Evolutionary conservation across 306 rosid genomes (phyloP).

Genomic region (Cicer chorassanicum): DNA sequence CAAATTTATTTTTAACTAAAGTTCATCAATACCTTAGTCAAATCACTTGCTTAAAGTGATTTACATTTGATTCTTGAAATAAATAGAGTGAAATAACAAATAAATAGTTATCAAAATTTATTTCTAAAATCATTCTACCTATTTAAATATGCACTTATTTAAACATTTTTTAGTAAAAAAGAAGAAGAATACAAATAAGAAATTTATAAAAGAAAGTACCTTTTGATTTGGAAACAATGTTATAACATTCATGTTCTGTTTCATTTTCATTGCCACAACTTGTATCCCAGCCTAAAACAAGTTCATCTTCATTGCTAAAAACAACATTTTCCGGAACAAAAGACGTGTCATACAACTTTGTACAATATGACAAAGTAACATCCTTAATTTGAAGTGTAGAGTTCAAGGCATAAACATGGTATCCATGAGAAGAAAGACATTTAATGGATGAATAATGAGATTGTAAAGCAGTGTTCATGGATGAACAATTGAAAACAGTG

Average conservation of each 20-base stretch:
- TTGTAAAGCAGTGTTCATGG: slow-evolving; percentile 35
- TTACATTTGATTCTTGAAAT: too few relatives aligned
- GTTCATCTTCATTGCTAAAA: not conserved
- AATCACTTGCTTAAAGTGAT: too few relatives aligned
- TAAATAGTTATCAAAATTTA: not conserved
- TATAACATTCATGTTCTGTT: slow-evolving; percentile 33
- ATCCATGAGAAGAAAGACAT: slow-evolving; percentile 15
- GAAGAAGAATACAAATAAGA: not conserved
- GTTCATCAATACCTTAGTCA: too few relatives aligned
- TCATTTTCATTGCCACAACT: slow-evolving; percentile 12
- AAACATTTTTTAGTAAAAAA: not conserved
- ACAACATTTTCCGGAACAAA: not conserved
- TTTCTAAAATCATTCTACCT: not conserved
- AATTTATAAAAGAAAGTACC: not conserved
- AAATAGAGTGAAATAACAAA: too few relatives aligned
- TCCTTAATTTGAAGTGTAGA: slow-evolving; percentile 15
- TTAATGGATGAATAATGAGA: slow-evolving; percentile 19
- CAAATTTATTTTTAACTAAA: too few relatives aligned
- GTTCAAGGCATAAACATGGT: slow-evolving; percentile 22
- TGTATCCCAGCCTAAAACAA: slow-evolving; percentile 36
- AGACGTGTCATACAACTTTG: slow-evolving; percentile 4
- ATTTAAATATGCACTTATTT: not conserved
- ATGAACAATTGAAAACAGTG: slow-evolving; percentile 38
- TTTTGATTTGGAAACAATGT: not conserved
- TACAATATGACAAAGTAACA: slow-evolving; percentile 34